A percentile compares a stretch with the other conserved stretches of the same genome.
These are phyloP conservation scores for Cucurbita argyrosperma DNA, from an alignment of 306 rosid genomes.

Conservation along the genomic window DNA sequence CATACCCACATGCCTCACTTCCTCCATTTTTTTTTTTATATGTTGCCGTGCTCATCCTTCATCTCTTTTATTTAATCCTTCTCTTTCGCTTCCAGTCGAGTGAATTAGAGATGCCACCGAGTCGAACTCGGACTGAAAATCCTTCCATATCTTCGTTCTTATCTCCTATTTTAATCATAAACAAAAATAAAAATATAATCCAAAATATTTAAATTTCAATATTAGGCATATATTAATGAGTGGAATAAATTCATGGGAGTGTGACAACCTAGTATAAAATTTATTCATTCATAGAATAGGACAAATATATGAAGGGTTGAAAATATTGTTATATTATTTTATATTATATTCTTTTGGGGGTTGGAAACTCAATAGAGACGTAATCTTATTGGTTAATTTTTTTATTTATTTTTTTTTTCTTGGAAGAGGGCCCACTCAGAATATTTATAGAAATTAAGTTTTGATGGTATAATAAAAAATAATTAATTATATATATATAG, in stretches of 20 bases:
- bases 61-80: no score
- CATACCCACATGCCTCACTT: not conserved
- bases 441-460: not conserved
- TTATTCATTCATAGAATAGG: not conserved
- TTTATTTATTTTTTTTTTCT: not conserved
- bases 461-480: not conserved
- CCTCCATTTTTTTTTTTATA: not conserved
- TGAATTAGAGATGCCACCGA: no score
- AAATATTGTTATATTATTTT: not conserved
- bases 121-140: no score
- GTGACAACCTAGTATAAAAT: not conserved
- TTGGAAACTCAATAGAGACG: not conserved
- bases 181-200: no score
- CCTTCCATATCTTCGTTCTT: no score
- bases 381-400: not conserved
- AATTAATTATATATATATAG: not conserved
- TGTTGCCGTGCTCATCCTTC: not conserved
- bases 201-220: no score
- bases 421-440: not conserved
- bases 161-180: no score
- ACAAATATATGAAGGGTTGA: not conserved
- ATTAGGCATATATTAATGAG: no score
- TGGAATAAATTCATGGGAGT: no score
- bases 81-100: no score
- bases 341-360: not conserved